Evolutionary conservation across 495 filamentous ascomycete genomes (phyloP).

Genomic region (Podospora sp.): DNA sequence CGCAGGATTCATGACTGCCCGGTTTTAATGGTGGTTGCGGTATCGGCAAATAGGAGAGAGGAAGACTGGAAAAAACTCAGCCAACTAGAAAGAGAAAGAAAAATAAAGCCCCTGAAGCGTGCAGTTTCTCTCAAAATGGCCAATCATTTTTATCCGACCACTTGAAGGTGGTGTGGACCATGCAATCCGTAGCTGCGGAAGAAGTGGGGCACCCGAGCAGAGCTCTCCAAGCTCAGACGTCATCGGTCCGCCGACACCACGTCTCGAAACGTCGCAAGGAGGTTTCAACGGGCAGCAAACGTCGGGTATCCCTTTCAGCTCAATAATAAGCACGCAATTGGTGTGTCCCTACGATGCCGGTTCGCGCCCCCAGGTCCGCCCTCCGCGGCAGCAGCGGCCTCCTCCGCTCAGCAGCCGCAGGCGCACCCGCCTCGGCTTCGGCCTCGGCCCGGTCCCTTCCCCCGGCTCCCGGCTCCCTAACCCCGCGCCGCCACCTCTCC

Average conservation of each 20-base stretch:
- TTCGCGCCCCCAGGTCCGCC: not conserved
- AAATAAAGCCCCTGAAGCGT: constrained; percentile 14
- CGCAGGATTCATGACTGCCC: not conserved
- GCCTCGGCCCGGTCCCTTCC: not conserved
- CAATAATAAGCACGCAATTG: not conserved
- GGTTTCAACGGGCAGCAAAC: not conserved
- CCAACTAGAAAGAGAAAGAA: not conserved
- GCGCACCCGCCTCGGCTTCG: not conserved
- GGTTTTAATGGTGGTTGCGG: not conserved
- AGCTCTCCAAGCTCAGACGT: constrained; percentile 10
- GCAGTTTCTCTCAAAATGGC: not conserved
- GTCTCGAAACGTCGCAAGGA: not conserved
- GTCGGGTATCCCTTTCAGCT: not conserved
- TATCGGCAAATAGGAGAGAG: not conserved
- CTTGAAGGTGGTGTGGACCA: not conserved
- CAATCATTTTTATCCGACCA: not conserved
- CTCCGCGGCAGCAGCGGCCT: not conserved
- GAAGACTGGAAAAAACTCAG: not conserved
- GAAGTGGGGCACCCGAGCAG: constrained; percentile 11
- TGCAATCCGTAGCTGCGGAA: too few relatives aligned
- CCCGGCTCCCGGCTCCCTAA: not conserved
- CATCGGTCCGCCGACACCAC: constrained; percentile 4
- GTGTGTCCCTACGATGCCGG: not conserved
- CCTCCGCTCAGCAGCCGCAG: not conserved
- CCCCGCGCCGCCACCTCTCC: constrained; percentile 39